A percentile compares a stretch with the other conserved stretches of the same genome.
phyloP scores from a whole-genome alignment of 176 grass and related monocot genomes.

The Stipa capillata region DNA sequence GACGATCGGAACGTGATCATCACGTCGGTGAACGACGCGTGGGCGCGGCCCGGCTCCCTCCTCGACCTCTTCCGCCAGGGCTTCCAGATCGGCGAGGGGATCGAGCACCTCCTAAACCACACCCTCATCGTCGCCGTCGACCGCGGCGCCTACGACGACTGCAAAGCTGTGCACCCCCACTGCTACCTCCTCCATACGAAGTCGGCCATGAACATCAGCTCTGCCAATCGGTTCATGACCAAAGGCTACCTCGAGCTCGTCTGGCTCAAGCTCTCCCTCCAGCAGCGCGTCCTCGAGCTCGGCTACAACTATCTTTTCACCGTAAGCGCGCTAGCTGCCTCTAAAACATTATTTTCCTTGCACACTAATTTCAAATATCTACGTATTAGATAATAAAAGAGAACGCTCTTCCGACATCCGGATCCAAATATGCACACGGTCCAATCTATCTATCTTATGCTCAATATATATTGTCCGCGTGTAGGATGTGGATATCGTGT shows the following conservation, averaged over 20 bases:
- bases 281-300: slow-evolving; percentile 39
- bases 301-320: slow-evolving; percentile 75
- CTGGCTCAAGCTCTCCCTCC: slow-evolving; percentile 52
- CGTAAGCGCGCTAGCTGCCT: no score
- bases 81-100: slow-evolving; percentile 50
- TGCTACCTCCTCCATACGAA: slow-evolving; percentile 58
- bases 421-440: no score
- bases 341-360: no score
- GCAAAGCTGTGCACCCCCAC: slow-evolving; percentile 45
- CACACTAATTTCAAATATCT: no score
- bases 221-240: slow-evolving; percentile 29
- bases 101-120: slow-evolving; percentile 36
- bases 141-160: slow-evolving; percentile 23
- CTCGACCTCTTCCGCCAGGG: slow-evolving; percentile 57
- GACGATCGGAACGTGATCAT: slow-evolving; percentile 63
- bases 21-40: slow-evolving; percentile 58
- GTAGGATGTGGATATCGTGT: slow-evolving; percentile 56
- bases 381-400: no score
- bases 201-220: slow-evolving; percentile 4
- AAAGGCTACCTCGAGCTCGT: slow-evolving; percentile 52
- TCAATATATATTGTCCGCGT: not conserved
- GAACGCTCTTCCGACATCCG: no score
- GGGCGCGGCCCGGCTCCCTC: slow-evolving; percentile 39
- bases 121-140: slow-evolving; percentile 55
- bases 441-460: not conserved